Conservation (phyloP, 768 basidiomycete species). For the Termitomyces sp. region DNA sequence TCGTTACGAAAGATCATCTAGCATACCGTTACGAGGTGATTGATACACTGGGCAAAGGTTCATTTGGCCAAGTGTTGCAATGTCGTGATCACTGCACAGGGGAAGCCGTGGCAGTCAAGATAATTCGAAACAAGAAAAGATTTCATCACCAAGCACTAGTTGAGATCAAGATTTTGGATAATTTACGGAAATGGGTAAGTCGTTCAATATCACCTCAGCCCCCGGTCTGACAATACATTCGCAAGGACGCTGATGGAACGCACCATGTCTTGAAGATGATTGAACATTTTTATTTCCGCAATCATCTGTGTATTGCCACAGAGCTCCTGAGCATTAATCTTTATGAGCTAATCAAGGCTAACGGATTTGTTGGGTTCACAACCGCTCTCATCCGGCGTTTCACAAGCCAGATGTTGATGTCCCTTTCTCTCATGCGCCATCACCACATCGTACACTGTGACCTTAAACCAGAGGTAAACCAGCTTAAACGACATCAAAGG, state of each 20-base stretch:
- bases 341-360: slow-evolving; percentile 98
- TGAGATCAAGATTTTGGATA: slow-evolving; percentile 98
- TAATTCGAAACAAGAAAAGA: slow-evolving; percentile 98
- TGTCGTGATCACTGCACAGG: slow-evolving; percentile 96
- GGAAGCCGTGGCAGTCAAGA: slow-evolving; percentile 97
- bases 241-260: slow-evolving; percentile 91
- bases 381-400: slow-evolving; percentile 93
- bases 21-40: slow-evolving; percentile 96
- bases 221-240: slow-evolving; percentile 2
- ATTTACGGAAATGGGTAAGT: slow-evolving; percentile 92
- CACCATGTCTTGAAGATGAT: slow-evolving; percentile 98
- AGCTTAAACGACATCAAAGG: background rate
- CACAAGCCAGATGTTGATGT: slow-evolving; percentile 92
- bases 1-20: slow-evolving; percentile 88
- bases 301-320: slow-evolving; percentile 97
- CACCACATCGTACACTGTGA: slow-evolving; percentile 99
- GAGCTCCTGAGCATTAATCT: slow-evolving; percentile 97
- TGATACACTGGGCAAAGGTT: slow-evolving; percentile 93
- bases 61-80: slow-evolving; percentile 94
- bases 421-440: slow-evolving; percentile 89
- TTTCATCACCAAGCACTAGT: slow-evolving; percentile 98
- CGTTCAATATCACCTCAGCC: slow-evolving; percentile 3
- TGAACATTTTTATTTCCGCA: slow-evolving; percentile 97
- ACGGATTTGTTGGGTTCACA: slow-evolving; percentile 97
- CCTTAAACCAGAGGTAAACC: slow-evolving; percentile 89